Base-by-base conservation (phyloP, 2,329 filamentous ascomycete genomes). In the Colletotrichum gigasporum region DNA sequence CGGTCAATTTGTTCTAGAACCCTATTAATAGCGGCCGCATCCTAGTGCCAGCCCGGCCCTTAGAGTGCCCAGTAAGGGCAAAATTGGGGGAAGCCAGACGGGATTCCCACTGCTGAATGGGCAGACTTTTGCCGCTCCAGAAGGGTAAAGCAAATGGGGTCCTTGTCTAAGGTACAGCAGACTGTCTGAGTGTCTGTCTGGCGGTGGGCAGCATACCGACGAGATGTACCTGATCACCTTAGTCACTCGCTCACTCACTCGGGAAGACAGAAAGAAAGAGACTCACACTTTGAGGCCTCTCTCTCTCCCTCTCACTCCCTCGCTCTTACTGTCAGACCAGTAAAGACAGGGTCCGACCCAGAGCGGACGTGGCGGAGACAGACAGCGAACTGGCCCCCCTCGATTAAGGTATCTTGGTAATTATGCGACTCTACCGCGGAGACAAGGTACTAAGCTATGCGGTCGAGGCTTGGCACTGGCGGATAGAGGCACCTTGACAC, bases 11-110 rank as follows among this genome's bases (percentile, higher is more conserved):
- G 61, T 64, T 64, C 61, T 64, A 44, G 61, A 60, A 60, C 60
- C 55, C 61, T 60, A 64, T 64, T 64, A 64, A 64, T 64, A 64
- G 61, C 11, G 61, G 48, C 26, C 14, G 55, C 47, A 64, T 60
- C 61, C 61, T 60, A 26, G 61, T 28, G 35, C n/a, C 12, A 35
- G 32, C 12, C 32, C 6, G 11, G 12, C 32, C n/a, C 35, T 39
- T 16, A 16, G 34, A 6, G 5, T 5, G 12, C 9, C 14, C n/a
- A 14, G 35, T 39, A 16, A n/a, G 35, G 14, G 18, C 28, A 30
- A 51, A 51, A 51, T 37, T 16, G 47, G 47, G 44, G 20, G 35
- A 14, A 50, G 47, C 26, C 20, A 24, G 30, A 50, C 22, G n/a
- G n/a, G n/a, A n/a, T n/a, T n/a, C 20, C 26, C 47, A 50, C 34